Evolutionary conservation across 148 eudicot species (phyloP).

Genomic region (Tetragonia tetragonoides): DNA sequence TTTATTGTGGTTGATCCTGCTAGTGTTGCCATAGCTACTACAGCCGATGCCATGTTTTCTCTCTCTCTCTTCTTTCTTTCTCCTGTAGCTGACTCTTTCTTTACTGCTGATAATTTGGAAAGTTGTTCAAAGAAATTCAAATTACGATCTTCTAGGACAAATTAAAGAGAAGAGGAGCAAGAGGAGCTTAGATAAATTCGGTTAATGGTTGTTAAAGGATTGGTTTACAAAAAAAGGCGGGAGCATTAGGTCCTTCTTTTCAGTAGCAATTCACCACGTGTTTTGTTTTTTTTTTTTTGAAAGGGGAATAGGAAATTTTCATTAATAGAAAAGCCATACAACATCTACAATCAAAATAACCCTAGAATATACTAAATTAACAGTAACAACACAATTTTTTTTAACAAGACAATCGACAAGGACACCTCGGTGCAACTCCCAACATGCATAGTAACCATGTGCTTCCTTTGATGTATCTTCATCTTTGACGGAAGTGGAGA

Average conservation of each 20-base stretch:
- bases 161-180: background rate
- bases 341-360: too few relatives aligned
- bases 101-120: background rate
- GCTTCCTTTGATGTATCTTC: too few relatives aligned
- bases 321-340: too few relatives aligned
- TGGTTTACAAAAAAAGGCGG: constrained; percentile 23
- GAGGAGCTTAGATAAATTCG: background rate
- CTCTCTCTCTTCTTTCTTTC: background rate
- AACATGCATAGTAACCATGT: too few relatives aligned
- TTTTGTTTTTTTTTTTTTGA: too few relatives aligned
- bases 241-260: background rate
- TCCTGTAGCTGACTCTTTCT: background rate
- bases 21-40: constrained; percentile 20
- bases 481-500: too few relatives aligned
- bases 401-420: too few relatives aligned
- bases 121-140: background rate
- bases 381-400: too few relatives aligned
- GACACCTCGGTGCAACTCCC: too few relatives aligned
- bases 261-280: constrained; percentile 21
- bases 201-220: constrained; percentile 8
- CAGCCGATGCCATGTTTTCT: constrained; percentile 25
- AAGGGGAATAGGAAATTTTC: too few relatives aligned
- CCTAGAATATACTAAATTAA: too few relatives aligned
- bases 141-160: background rate
- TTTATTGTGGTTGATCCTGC: constrained; percentile 12